These are phyloP conservation scores for Amylostereum chailletii DNA, from an alignment of 1,284 basidiomycete species.

Conservation along the genomic window DNA sequence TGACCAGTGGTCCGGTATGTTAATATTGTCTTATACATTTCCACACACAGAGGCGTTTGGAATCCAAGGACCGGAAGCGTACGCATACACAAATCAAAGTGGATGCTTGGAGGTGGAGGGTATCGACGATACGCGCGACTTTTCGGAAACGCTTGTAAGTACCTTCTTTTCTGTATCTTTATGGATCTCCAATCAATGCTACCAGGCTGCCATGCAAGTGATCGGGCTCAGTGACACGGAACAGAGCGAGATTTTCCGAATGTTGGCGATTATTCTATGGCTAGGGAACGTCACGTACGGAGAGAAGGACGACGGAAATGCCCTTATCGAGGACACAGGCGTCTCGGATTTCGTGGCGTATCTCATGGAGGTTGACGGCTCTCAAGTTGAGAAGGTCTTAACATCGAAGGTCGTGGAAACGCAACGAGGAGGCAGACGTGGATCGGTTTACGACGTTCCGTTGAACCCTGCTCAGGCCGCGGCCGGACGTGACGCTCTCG, in stretches of 20 bases:
- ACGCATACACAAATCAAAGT: slow-evolving; percentile 88
- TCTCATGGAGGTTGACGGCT: slow-evolving; percentile 82
- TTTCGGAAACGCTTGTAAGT: slow-evolving; percentile 77
- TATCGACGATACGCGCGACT: slow-evolving; percentile 88
- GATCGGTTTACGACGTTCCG: slow-evolving; percentile 95
- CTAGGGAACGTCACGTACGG: slow-evolving; percentile 90
- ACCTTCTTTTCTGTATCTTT: not conserved
- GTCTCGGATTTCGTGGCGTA: slow-evolving; percentile 97
- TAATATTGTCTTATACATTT: slow-evolving; percentile 9
- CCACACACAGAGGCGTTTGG: slow-evolving; percentile 76
- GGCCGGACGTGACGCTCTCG: slow-evolving; percentile 84
- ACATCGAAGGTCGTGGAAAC: slow-evolving; percentile 90
- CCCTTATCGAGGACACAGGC: slow-evolving; percentile 71
- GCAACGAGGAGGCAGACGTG: slow-evolving; percentile 82
- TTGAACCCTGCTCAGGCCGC: slow-evolving; percentile 89
- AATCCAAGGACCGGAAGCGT: slow-evolving; percentile 94
- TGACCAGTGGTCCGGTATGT: slow-evolving; percentile 11
- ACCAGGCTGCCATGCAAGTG: slow-evolving; percentile 85
- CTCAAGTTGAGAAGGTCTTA: slow-evolving; percentile 79
- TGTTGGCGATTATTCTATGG: slow-evolving; percentile 92
- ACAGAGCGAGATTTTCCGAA: slow-evolving; percentile 89
- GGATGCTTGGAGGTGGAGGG: slow-evolving; percentile 89
- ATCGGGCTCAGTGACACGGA: slow-evolving; percentile 84
- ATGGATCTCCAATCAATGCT: slow-evolving; percentile 12
- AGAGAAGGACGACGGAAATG: slow-evolving; percentile 88